A percentile compares a stretch with the other conserved stretches of the same genome.
These are phyloP conservation scores for Ustilago loliicola DNA, from an alignment of 1,284 basidiomycete genomes.

Conservation along the genomic window DNA sequence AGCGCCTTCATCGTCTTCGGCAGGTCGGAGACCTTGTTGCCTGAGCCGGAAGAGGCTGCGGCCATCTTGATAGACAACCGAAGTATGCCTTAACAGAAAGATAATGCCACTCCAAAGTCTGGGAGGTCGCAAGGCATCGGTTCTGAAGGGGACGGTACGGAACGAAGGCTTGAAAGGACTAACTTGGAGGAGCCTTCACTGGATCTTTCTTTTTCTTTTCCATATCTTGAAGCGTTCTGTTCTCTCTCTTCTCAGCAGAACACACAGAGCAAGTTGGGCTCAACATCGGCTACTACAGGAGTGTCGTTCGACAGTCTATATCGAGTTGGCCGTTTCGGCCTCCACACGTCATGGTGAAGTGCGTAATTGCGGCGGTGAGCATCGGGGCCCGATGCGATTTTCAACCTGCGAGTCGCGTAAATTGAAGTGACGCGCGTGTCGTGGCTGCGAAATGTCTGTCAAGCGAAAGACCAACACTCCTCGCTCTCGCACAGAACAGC, in stretches of 20 bases:
- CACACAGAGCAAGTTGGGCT: not conserved
- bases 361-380: slow-evolving; percentile 3
- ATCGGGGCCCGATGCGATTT: slow-evolving; percentile 7
- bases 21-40: slow-evolving; percentile 7
- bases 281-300: not conserved
- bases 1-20: slow-evolving; percentile 32
- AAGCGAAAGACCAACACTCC: slow-evolving; percentile 27
- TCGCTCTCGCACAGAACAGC: not conserved
- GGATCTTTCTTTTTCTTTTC: not conserved
- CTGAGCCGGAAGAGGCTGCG: slow-evolving; percentile 1
- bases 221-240: too few species aligned
- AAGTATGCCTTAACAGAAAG: not conserved
- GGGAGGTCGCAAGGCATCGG: not conserved
- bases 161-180: not conserved
- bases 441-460: slow-evolving; percentile 8
- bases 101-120: not conserved
- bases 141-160: not conserved
- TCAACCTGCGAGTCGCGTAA: slow-evolving; percentile 24
- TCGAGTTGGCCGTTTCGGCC: slow-evolving; percentile 5
- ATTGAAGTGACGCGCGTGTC: slow-evolving; percentile 15
- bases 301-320: slow-evolving; percentile 13
- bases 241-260: not conserved
- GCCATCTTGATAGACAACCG: not conserved
- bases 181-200: not conserved
- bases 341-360: slow-evolving; percentile 5